Evolutionary conservation across 306 rosid species (phyloP), one percentile per base, ranked within the genome.

Genomic region (Mimosa bimucronata): DNA sequence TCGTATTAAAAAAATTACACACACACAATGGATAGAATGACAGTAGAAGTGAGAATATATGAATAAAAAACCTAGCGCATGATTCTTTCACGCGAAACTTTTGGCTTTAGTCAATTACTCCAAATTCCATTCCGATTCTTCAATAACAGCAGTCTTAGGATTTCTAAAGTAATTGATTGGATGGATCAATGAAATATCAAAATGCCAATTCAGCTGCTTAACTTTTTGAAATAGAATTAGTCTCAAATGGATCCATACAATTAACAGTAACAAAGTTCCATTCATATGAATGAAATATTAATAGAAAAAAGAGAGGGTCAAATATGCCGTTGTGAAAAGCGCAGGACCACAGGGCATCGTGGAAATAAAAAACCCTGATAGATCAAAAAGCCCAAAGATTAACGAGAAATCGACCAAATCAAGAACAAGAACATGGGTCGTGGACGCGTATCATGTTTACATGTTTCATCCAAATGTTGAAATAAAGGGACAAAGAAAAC

Each of bases 371-470:
- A 83, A 81, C 44, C 46, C 62, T 50, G 13, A 15, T 58, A 71
- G 83, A 82, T 76, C 65, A 83, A 81, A 81, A 81, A 74, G 74
- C 70, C 72, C 73, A 40, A 79, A 66, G 68, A 44, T 57, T 40
- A 29, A 67, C 14, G 26, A 30, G 62, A 71, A 71, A 76, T 82
- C 57, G 68, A 79, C 74, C 60, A 42, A 45, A 90, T 74, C 76
- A 85, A 83, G 85, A 71, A 37, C 83, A 73, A 70, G 90, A 89
- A 80, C 88, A 86, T 84, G 91, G 91, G 91, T 89, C 81, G 62
- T 64, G 80, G 88, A 90, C 89, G 87, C 84, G 84, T 85, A 82
- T 82, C 86, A 58, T 78, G 92, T 84, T 79, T 67, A 74, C 25
- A 71, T 79, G 87, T 86, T 86, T 83, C 78, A 84, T 80, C 70